A percentile compares a stretch with the other conserved stretches of the same genome.
Conservation (phyloP, 23 red algal species). For the Cyanidioschyzon merolae region DNA sequence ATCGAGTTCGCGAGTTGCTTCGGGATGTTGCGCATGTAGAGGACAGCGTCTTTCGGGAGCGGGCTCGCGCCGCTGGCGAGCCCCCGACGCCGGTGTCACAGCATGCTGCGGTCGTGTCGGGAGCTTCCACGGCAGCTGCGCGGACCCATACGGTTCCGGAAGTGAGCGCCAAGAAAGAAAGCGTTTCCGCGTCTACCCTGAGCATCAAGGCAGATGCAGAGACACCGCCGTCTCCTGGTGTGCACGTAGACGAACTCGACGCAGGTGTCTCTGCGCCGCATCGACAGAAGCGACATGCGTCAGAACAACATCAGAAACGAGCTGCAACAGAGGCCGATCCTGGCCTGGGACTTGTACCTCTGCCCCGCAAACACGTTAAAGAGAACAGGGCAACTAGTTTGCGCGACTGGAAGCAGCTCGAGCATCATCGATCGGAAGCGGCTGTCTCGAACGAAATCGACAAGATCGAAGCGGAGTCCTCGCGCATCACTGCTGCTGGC, state of each 20-base stretch:
- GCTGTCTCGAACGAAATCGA: not conserved
- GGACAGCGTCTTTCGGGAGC: conserved; percentile 54
- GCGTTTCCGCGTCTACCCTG: not conserved
- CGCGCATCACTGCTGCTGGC: too few relatives aligned
- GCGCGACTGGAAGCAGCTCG: conserved; percentile 1
- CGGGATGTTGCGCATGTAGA: conserved; percentile 40
- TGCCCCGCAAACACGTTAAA: not conserved
- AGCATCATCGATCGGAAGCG: not conserved
- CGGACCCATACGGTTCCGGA: not conserved
- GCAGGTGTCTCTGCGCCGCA: not conserved
- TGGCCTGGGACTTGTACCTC: not conserved
- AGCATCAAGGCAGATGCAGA: not conserved
- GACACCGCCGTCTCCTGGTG: not conserved
- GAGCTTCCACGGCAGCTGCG: not conserved
- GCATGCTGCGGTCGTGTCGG: too few relatives aligned
- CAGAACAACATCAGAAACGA: not conserved
- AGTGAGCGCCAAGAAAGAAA: not conserved
- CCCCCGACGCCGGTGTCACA: too few relatives aligned
- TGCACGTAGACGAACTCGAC: too few relatives aligned
- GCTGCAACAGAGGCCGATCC: not conserved
- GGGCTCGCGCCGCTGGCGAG: conserved; percentile 18
- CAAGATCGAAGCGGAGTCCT: too few relatives aligned
- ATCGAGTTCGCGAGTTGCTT: conserved; percentile 42
- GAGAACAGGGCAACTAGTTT: conserved; percentile 2
- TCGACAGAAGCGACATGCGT: not conserved